Base-by-base conservation (phyloP, 495 filamentous ascomycete species). In the Xylaria longipes region DNA sequence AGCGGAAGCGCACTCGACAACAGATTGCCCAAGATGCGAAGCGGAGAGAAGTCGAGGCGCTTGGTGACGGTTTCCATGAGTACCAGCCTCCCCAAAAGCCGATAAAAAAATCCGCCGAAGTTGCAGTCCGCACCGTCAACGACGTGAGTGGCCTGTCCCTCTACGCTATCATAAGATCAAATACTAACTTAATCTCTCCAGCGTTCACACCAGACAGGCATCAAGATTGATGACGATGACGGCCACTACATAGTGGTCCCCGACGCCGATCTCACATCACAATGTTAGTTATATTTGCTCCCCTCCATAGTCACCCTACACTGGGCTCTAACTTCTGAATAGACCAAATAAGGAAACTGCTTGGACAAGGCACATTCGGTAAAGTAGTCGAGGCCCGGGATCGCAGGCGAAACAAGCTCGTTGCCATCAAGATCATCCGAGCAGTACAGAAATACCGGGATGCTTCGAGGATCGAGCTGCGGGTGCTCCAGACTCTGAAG, bases 361-460 rank as follows among this genome's bases (percentile, higher is more conserved):
- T 99, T 12, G 96, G 96, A 31, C 96, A 99, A 82, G 96, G 96
- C 56, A 99, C 96, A 0, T 99, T 99, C 78, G 96, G 96, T 65
- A 99, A 99, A 81, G 96, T 99, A 17, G 95, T 99, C 11, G 93
- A 97, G 79, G 96, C 96, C 46, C 90, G 87, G 71, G 96, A 99
- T 77, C 89, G 89, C 71, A 86, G 86, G 68, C 88, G 89, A 67
- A 89, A 89, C 68, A 90, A 92, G 69, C 88, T 92, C 65, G 96
- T 95, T 73, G 96, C 96, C 35, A 92, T 99, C 78, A 99, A 99
- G 81, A 95, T 99, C 78, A 99, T 99, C 72, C 92, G 96, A 63
- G 97, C 96, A 0, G 96, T 99, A 7, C 96, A 97, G 76, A 99
- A 99, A 74, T 99, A 99, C 75, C 91, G 96, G 56, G 96, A 99